Conservation (phyloP, 805 yeast genomes). For the Alloascoidea africana region DNA sequence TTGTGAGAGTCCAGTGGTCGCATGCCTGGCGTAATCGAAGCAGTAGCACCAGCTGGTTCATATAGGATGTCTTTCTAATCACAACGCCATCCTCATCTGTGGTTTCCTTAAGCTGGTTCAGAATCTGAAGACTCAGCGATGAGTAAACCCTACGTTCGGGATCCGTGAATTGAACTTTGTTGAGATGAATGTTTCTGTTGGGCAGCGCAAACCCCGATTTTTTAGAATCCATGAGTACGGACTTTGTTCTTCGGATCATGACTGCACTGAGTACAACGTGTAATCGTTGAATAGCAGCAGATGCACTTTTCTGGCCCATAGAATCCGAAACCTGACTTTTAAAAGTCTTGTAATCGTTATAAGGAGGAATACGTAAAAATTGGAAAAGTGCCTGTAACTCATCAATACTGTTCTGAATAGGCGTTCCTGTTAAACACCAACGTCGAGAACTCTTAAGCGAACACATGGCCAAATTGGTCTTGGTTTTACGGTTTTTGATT, state of each 20-base stretch:
- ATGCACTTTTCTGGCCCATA: slow-evolving; percentile 10
- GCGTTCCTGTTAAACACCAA: slow-evolving; percentile 55
- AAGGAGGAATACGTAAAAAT: slow-evolving; percentile 20
- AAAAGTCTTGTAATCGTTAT: slow-evolving; percentile 12
- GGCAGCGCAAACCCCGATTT: slow-evolving; percentile 13
- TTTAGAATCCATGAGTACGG: slow-evolving; percentile 14
- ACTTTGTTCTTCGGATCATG: slow-evolving; percentile 33
- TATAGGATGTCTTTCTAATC: slow-evolving; percentile 12
- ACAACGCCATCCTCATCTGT: slow-evolving; percentile 5
- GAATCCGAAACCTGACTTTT: slow-evolving; percentile 11
- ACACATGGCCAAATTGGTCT: slow-evolving; percentile 29
- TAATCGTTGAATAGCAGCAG: slow-evolving; percentile 12
- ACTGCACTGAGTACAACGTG: slow-evolving; percentile 15
- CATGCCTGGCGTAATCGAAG: slow-evolving; percentile 23
- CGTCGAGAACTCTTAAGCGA: slow-evolving; percentile 26
- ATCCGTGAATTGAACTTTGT: slow-evolving; percentile 12
- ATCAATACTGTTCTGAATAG: slow-evolving; percentile 38
- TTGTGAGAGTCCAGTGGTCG: slow-evolving; percentile 17
- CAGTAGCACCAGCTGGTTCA: slow-evolving; percentile 16
- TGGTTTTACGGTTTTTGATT: slow-evolving; percentile 35
- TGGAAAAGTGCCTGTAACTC: slow-evolving; percentile 36
- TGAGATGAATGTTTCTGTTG: slow-evolving; percentile 9
- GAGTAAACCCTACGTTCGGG: slow-evolving; percentile 16
- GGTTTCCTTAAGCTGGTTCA: slow-evolving; percentile 3
- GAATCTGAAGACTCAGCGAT: slow-evolving; percentile 10